Evolutionary conservation across 768 basidiomycete species (phyloP), one percentile per base, ranked within the genome.

Genomic region (Auricularia sp.): DNA sequence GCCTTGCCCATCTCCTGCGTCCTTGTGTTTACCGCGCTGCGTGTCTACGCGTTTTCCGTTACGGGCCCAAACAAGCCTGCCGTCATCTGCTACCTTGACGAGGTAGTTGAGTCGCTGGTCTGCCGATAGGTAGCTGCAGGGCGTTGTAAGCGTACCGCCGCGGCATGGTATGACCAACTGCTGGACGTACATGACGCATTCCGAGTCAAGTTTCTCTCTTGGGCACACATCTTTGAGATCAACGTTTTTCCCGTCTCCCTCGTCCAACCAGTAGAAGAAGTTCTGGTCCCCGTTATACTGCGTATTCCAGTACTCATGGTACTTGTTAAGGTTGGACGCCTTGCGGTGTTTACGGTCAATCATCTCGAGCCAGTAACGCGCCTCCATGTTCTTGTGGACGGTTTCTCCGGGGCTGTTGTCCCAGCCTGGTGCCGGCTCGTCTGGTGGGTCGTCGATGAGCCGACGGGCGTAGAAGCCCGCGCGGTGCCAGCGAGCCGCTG

Each of bases 81-180:
- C 87, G 21, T 80, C 73, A 0, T 72, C 66, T 66, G 83, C 82
- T 53, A 87, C 79, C 51, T 78, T 79, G 62, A 85, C 82, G 3
- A 88, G 77, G 68, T 88, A 88, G 69, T 88, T 88, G 29, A 85
- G 72, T 11, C 83, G 75, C 73, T 87, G 84, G 68, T 86, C 83
- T 2, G 78, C 76, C 2, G 83, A 83, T 1, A 87, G 77, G 70
- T 85, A 87, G 21, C 82, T 85, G 65, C n/a, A 14, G 56, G 44
- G 35, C 34, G 42, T 6, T 34, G 35, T 7, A 14, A 70, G 47
- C 16, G 18, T 44, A 44, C 43, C 16, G 78, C 66, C 65, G 81
- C 79, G 76, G 68, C 61, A 83, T 83, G 47, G 77, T 74, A 81
- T 83, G 61, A 4, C 62, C 34, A 35, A 51, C 29, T 14, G 36